These are phyloP conservation scores for Aspergillus baeticus DNA, from an alignment of 495 filamentous ascomycete species.

Conservation along the genomic window DNA sequence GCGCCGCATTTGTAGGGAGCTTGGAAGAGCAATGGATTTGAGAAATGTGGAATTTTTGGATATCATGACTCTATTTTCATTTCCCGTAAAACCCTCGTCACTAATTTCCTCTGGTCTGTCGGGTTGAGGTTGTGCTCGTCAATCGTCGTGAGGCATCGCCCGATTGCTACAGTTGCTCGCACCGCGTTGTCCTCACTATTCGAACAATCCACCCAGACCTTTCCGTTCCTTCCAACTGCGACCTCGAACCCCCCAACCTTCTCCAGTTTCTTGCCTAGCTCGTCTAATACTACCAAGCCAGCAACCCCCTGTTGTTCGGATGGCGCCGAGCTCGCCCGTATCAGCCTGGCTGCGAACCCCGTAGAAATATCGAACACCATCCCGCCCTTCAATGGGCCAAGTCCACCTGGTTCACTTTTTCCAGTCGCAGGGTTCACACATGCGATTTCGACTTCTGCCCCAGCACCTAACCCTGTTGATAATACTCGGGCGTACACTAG, in stretches of 20 bases:
- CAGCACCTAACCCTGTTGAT: slow-evolving; percentile 63
- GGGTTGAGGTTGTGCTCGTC: slow-evolving; percentile 65
- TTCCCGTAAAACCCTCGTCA: slow-evolving; percentile 61
- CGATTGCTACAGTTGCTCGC: slow-evolving; percentile 69
- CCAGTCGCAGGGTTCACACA: slow-evolving; percentile 85
- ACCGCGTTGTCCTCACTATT: slow-evolving; percentile 57
- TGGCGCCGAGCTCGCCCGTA: slow-evolving; percentile 51
- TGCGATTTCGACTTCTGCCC: slow-evolving; percentile 85
- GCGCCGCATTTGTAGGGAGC: too few species aligned
- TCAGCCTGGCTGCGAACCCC: slow-evolving; percentile 74
- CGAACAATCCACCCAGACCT: slow-evolving; percentile 77
- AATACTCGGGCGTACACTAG: slow-evolving; percentile 83
- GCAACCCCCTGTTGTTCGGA: slow-evolving; percentile 58
- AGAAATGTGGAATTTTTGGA: neutral
- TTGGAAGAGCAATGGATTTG: neutral
- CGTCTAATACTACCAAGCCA: slow-evolving; percentile 72
- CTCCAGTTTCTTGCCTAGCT: slow-evolving; percentile 73
- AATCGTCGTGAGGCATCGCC: slow-evolving; percentile 73
- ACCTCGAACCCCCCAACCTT: slow-evolving; percentile 75
- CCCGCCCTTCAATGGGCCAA: slow-evolving; percentile 82
- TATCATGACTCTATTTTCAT: slow-evolving; percentile 40
- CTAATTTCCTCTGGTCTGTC: slow-evolving; percentile 78
- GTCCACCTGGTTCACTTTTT: slow-evolving; percentile 80
- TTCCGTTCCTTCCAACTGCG: slow-evolving; percentile 91
- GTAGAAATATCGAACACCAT: slow-evolving; percentile 82